Conservation (phyloP, 2,329 filamentous ascomycete genomes). For the Alternaria gaisen region DNA sequence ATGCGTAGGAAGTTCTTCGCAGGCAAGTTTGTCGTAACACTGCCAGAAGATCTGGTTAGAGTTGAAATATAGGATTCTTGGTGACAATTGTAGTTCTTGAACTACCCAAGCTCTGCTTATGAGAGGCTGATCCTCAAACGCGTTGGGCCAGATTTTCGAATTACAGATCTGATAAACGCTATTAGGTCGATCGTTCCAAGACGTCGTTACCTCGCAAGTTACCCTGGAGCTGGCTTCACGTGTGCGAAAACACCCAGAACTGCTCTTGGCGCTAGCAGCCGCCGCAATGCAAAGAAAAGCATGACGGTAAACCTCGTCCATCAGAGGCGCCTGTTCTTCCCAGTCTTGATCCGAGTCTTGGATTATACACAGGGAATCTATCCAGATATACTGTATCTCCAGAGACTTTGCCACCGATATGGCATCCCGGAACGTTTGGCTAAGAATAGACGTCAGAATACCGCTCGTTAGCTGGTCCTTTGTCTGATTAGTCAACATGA, state of each 20-base stretch:
- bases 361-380: background rate
- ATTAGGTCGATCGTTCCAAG: background rate
- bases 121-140: background rate
- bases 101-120: background rate
- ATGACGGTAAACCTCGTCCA: background rate
- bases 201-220: background rate
- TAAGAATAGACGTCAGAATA: background rate
- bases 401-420: background rate
- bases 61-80: background rate
- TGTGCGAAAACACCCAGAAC: background rate
- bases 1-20: background rate
- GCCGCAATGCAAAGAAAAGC: background rate
- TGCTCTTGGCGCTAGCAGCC: background rate
- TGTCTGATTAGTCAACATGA: background rate
- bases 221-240: background rate
- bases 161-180: background rate
- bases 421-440: background rate
- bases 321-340: background rate
- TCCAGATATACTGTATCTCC: background rate
- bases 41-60: background rate
- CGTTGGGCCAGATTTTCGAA: fast-evolving
- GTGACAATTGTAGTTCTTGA: background rate
- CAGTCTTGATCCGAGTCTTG: background rate
- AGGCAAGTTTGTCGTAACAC: background rate
- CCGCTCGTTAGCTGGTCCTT: background rate